Percentiles rank a stretch among this genome's conserved stretches.
These are phyloP conservation scores for Picochlorum costavermella DNA, from an alignment of 139 green algal genomes.

Conservation along the genomic window DNA sequence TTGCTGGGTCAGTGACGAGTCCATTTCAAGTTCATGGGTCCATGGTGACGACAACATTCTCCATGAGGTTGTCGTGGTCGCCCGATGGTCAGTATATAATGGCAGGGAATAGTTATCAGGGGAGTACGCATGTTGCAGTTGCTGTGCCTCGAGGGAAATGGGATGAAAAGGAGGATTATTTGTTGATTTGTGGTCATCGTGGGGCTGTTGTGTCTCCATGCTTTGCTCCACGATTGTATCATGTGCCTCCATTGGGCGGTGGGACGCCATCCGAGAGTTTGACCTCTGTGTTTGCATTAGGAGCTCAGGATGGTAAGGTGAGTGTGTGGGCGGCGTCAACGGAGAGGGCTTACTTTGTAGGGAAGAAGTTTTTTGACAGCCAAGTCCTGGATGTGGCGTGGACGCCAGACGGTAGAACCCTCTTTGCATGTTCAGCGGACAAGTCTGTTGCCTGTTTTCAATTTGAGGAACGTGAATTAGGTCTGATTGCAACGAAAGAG, in stretches of 20 bases:
- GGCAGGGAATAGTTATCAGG: conserved; percentile 51
- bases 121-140: conserved; percentile 43
- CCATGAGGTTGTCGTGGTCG: conserved; percentile 39
- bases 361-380: conserved; percentile 31
- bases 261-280: conserved; percentile 9
- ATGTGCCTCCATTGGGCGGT: conserved; percentile 12
- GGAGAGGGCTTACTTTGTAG: conserved; percentile 15
- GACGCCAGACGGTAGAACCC: conserved; percentile 64
- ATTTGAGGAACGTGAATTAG: conserved; percentile 51
- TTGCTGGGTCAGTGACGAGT: conserved; percentile 31
- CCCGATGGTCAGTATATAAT: conserved; percentile 68
- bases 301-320: conserved; percentile 45
- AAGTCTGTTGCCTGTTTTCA: conserved; percentile 52
- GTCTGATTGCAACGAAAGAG: conserved; percentile 25
- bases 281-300: conserved; percentile 44
- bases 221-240: conserved; percentile 67
- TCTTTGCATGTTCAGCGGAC: conserved; percentile 66
- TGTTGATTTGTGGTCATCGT: conserved; percentile 31
- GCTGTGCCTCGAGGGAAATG: conserved; percentile 43
- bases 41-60: conserved; percentile 36
- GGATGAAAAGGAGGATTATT: conserved; percentile 16
- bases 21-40: conserved; percentile 32
- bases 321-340: conserved; percentile 22
- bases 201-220: conserved; percentile 48
- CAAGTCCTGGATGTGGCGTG: conserved; percentile 72